Evolutionary conservation across 352 stramenopile species (phyloP), one percentile per base, ranked within the genome.

Genomic region (Globisporangium uncinulatum): DNA sequence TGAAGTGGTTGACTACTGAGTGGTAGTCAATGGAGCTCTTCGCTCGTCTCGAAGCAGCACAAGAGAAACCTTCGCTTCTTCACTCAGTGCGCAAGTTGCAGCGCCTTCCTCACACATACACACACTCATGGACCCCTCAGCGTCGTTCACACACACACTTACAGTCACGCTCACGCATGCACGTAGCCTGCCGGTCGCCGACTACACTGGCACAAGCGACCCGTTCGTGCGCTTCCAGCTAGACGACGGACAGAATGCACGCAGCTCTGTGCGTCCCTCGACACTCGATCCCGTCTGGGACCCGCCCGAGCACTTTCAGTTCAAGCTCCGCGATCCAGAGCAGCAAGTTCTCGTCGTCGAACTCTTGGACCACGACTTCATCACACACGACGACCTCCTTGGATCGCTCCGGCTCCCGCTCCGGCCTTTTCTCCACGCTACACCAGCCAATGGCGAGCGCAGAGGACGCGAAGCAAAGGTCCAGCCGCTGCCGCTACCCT

Each of bases 301-400:
- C 2, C 66, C 67, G 5, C 54, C 53, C 0, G 67, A 79, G 54
- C 63, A 59, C 11, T 79, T 76, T 39, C 59, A 74, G 57, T 73
- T 79, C 58, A 65, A 58, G 42, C 39, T 76, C n/a, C n/a, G 15
- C 20, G 51, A 72, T 21, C 66, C 54, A 7, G 14, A 52, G 14
- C 17, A 46, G 19, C 43, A 54, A 15, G 29, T 51, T 0, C 54
- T 79, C 15, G 6, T 39, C 8, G 48, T 74, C 17, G 47, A 74
- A 13, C 63, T 79, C 24, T 74, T 57, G 21, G 62, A 76, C 44
- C 59, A 69, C 36, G 67, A 74, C 39, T 43, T 69, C 11, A 20
- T 79, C 44, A 49, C 50, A 14, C 34, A 10, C 7, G 65, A 76
- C 37, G 62, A 73, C 45, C 54, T 69, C 2, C 51, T 79, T 6